Evolutionary conservation across 2,329 filamentous ascomycete genomes (phyloP), one percentile per base, ranked within the genome.

Genomic region (Gaeumannomyces tritici): DNA sequence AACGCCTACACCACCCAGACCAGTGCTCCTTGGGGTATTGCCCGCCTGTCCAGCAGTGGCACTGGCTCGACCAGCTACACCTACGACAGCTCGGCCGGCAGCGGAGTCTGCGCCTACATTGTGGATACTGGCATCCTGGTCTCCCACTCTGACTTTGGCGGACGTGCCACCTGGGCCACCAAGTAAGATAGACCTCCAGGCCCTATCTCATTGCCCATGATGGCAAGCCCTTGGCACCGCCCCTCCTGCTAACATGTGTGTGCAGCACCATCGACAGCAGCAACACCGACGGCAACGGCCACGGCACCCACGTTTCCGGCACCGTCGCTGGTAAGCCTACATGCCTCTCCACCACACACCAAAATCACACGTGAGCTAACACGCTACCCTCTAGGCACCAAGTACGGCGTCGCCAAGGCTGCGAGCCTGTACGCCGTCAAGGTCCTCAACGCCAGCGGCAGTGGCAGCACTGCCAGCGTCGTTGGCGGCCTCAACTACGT

Each of bases 121-220:
- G 76, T 82, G 63, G 79, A 82, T 70, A 81, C 79, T 2, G 79
- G 79, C 65, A 78, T 81, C 64, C 72, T 73, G 63, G 74, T 71
- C 24, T 59, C 67, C 47, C 79, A 82, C 69, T 61, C 65, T 11
- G 68, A 79, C 21, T 80, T 79, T 28, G 76, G 70, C 35, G 75
- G 75, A 64, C 77, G 78, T 33, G 79, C 78, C 51, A 71, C 67
- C 61, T 75, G 70, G 62, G 68, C 74, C 31, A 70, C 67, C 65
- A 77, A 77, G 73, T 77, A 71, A 63, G 73, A 70, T 9, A 63
- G 73, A 70, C 21, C 18, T 24, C n/a, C n/a, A n/a, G n/a, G n/a
- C 28, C 28, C 7, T 2, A 15, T 42, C 21, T 42, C 35, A 4
- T 18, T 2, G 3, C 35, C 35, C 35, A 18, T 6, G n/a, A n/a